These are phyloP conservation scores for Immersiella caudata DNA, from an alignment of 495 filamentous ascomycete genomes.

Conservation along the genomic window DNA sequence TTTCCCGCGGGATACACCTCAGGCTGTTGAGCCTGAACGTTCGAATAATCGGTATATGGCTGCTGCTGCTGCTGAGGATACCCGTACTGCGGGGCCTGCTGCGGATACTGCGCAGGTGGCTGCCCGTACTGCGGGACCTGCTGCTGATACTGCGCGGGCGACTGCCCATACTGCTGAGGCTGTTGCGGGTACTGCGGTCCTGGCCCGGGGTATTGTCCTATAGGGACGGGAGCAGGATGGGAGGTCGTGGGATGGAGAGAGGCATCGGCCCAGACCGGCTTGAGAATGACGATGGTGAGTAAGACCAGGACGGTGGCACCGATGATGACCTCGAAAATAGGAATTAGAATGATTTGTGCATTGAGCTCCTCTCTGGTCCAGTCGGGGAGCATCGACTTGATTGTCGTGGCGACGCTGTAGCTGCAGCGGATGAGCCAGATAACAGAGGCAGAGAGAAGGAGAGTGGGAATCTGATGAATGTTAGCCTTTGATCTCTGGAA, in stretches of 20 bases:
- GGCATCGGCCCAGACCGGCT: constrained; percentile 18
- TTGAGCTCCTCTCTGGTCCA: background rate
- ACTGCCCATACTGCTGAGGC: too few species aligned
- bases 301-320: constrained; percentile 11
- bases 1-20: background rate
- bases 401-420: constrained; percentile 1
- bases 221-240: background rate
- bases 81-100: background rate
- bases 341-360: constrained; percentile 6
- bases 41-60: background rate
- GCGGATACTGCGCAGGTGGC: background rate
- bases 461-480: background rate
- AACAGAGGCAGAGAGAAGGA: constrained; percentile 13
- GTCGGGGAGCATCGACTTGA: constrained; percentile 10
- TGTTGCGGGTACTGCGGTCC: background rate
- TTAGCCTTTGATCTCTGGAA: background rate
- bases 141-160: background rate
- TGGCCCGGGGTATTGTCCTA: background rate
- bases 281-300: constrained; percentile 16
- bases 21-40: background rate
- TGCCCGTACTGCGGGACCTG: background rate
- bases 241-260: background rate
- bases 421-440: constrained; percentile 23
- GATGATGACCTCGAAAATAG: constrained; percentile 18
- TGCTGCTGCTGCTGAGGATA: background rate